A percentile compares a stretch with the other conserved stretches of the same genome.
Evolutionary conservation across 306 rosid genomes (phyloP).

Genomic region (Dicorynia guianensis): DNA sequence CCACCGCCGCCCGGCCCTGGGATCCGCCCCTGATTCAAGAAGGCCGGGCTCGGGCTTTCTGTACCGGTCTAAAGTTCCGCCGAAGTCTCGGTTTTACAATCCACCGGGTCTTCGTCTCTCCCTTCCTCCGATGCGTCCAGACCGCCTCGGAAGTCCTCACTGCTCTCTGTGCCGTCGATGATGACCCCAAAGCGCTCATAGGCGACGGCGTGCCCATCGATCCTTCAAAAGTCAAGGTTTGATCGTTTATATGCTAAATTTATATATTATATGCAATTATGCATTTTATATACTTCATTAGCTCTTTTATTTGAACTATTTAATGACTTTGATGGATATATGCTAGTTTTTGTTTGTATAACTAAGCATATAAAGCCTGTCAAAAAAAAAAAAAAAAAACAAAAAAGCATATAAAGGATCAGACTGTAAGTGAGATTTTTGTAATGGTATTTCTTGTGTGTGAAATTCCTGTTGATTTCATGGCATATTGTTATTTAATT

Average conservation of each 20-base stretch:
- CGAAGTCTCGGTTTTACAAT: conserved; percentile 53
- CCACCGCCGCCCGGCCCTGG: conserved; percentile 69
- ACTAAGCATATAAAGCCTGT: background rate
- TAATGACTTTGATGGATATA: background rate
- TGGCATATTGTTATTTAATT: too few relatives aligned
- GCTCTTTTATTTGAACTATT: background rate
- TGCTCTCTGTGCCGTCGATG: conserved; percentile 59
- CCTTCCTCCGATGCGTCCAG: conserved; percentile 88
- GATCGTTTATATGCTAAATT: background rate
- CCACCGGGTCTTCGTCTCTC: conserved; percentile 82
- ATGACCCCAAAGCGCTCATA: conserved; percentile 31
- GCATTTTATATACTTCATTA: background rate
- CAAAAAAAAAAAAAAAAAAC: too few relatives aligned
- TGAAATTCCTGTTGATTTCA: too few relatives aligned
- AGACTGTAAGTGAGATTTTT: too few relatives aligned
- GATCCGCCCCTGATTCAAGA: conserved; percentile 71
- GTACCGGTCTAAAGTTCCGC: conserved; percentile 65
- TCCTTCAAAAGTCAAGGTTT: conserved; percentile 71
- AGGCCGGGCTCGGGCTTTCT: conserved; percentile 70
- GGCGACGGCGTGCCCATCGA: conserved; percentile 52
- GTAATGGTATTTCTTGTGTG: too few relatives aligned
- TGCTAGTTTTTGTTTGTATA: background rate
- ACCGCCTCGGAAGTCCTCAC: conserved; percentile 73
- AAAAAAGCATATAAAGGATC: too few relatives aligned
- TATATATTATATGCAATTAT: background rate